phyloP scores from a whole-genome alignment of 148 eudicot species.

The Cornus kousa region DNA sequence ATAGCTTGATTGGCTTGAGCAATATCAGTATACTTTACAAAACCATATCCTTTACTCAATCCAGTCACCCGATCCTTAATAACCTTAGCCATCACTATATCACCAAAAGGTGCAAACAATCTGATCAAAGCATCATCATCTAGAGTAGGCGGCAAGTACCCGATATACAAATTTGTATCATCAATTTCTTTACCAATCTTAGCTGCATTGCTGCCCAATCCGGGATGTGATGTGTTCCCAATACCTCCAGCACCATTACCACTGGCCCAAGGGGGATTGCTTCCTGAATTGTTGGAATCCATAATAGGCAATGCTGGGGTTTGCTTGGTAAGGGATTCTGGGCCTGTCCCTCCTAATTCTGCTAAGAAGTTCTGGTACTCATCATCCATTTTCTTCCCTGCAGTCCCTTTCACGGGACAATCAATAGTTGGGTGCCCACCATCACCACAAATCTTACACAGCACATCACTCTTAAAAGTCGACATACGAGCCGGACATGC shows the following conservation, averaged over 20 bases:
- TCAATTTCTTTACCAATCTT: slow-evolving; percentile 19
- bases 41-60: slow-evolving; percentile 20
- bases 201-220: neutral
- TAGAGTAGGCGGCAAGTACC: slow-evolving; percentile 13
- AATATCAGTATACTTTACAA: slow-evolving; percentile 17
- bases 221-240: slow-evolving; percentile 4
- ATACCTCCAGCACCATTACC: neutral
- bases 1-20: slow-evolving; percentile 23
- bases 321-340: slow-evolving; percentile 11
- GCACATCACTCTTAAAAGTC: slow-evolving; percentile 21
- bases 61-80: slow-evolving; percentile 21
- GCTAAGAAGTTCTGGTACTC: slow-evolving; percentile 20
- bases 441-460: slow-evolving; percentile 22
- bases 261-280: slow-evolving; percentile 3
- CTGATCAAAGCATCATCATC: slow-evolving; percentile 21
- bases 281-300: slow-evolving; percentile 5
- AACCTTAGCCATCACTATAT: slow-evolving; percentile 22
- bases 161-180: slow-evolving; percentile 22
- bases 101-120: slow-evolving; percentile 17
- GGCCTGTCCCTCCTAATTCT: slow-evolving; percentile 12
- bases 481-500: slow-evolving; percentile 19
- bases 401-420: slow-evolving; percentile 16
- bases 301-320: slow-evolving; percentile 13
- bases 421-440: slow-evolving; percentile 21
- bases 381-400: slow-evolving; percentile 20